Evolutionary conservation across 2,329 filamentous ascomycete species (phyloP).

Genomic region (Aureobasidium sp.): DNA sequence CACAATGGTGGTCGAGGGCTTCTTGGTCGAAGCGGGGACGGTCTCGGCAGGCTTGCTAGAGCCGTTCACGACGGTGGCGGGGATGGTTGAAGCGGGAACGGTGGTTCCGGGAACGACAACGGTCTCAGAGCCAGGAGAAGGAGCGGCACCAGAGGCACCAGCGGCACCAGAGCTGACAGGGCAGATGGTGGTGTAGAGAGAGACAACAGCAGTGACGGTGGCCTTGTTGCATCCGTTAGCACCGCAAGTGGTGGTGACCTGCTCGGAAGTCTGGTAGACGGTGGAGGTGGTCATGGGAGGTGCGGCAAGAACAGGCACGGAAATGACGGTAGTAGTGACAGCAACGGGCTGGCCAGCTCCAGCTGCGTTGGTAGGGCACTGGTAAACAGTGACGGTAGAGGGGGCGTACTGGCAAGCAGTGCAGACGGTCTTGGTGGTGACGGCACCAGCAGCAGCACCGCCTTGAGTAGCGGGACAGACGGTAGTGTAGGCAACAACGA

Average conservation of each 20-base stretch:
- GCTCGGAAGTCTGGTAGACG: not conserved
- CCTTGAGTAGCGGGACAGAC: slow-evolving; percentile 4
- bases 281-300: not conserved
- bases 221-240: slow-evolving; percentile 13
- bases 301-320: not conserved
- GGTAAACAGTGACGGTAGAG: not conserved
- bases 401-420: not conserved
- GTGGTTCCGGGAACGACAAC: not conserved
- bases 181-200: slow-evolving; percentile 16
- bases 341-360: not conserved
- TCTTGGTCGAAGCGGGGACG: not conserved
- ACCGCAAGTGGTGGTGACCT: slow-evolving; percentile 1
- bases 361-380: not conserved
- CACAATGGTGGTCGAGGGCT: not conserved
- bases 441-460: not conserved
- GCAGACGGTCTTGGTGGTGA: not conserved
- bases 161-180: not conserved
- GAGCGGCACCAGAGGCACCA: not conserved
- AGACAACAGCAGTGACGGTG: slow-evolving; percentile 13
- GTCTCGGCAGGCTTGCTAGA: not conserved
- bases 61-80: not conserved
- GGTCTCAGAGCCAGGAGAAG: not conserved
- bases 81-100: not conserved
- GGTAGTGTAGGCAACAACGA: slow-evolving; percentile 12
- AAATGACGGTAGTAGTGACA: not conserved